Evolutionary conservation across 495 filamentous ascomycete genomes (phyloP), one percentile per base, ranked within the genome.

Genomic region (Aspergillus funiculosus): DNA sequence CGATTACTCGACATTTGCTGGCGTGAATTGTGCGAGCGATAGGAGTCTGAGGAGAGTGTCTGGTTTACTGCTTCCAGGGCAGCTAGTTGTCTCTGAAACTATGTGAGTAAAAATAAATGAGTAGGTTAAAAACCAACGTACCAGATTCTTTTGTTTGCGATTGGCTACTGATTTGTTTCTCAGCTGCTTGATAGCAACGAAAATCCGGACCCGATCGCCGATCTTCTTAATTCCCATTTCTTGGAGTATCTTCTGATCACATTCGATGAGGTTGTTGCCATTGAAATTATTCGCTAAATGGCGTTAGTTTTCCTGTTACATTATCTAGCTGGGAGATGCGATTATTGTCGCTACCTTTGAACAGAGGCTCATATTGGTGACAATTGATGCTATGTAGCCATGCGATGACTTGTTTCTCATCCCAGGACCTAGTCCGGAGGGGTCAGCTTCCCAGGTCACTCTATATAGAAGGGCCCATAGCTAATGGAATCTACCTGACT

Each of bases 201-300:
- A 90, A 37, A 99, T 84, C 49, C 92, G 83, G n/a, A 99, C 89
- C 26, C 94, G 81, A 66, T 99, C 94, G 37, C 92, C 92, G 43
- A 99, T 85, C 66, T 95, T 99, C 52, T 96, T 94, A 51, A 99
- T 88, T 19, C 92, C 92, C 79, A 99, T 90, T 58, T 99, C 92
- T 66, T 97, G 94, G 45, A 99, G 76, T 35, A 92, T 87, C 40
- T 85, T 82, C 69, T 96, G 94, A 61, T 99, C 92, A 65, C 95
- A 91, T 66, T 99, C 92, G 45, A 99, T 76, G 30, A 99, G 72
- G 57, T 94, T 95, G 63, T 94, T 89, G 42, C 92, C 92, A 58
- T 89, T 97, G 69, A 99, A 94, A 59, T 96, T 86, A 58, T 99
- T 95, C 46, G 79, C 81, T 83, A 38, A 3, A 30, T 20, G 18